Evolutionary conservation across 1,284 basidiomycete species (phyloP).

Genomic region (Marasmius sp.): DNA sequence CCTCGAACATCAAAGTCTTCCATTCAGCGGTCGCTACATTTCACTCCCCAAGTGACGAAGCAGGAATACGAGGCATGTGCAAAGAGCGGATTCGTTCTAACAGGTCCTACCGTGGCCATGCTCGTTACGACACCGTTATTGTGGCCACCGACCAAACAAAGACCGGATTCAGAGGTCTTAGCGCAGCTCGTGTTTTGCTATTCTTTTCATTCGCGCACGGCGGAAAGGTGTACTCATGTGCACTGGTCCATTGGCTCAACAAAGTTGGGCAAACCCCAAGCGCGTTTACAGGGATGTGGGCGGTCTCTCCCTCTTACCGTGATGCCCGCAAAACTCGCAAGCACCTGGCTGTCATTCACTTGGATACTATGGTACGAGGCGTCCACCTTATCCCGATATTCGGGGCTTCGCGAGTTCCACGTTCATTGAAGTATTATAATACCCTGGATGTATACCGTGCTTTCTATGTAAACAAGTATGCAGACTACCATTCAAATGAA

Average conservation of each 20-base stretch:
- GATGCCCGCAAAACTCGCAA: not conserved
- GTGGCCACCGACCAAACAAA: not conserved
- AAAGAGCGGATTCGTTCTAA: constrained; percentile 22
- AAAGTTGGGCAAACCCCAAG: not conserved
- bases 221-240: not conserved
- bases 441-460: not conserved
- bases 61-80: constrained; percentile 24
- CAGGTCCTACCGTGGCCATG: constrained; percentile 16
- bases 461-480: not conserved
- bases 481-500: not conserved
- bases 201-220: not conserved
- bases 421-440: not conserved
- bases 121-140: constrained; percentile 11
- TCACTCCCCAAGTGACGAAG: constrained; percentile 30
- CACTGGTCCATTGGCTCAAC: not conserved
- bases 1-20: constrained; percentile 18
- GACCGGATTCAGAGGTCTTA: constrained; percentile 10
- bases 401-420: not conserved
- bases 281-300: not conserved
- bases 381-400: not conserved
- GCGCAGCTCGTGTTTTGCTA: constrained; percentile 1
- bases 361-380: not conserved
- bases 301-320: not conserved
- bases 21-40: constrained; percentile 27
- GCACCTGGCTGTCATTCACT: not conserved